Evolutionary conservation across 495 filamentous ascomycete genomes (phyloP), one percentile per base, ranked within the genome.

Genomic region (Aspergillus asperescens): DNA sequence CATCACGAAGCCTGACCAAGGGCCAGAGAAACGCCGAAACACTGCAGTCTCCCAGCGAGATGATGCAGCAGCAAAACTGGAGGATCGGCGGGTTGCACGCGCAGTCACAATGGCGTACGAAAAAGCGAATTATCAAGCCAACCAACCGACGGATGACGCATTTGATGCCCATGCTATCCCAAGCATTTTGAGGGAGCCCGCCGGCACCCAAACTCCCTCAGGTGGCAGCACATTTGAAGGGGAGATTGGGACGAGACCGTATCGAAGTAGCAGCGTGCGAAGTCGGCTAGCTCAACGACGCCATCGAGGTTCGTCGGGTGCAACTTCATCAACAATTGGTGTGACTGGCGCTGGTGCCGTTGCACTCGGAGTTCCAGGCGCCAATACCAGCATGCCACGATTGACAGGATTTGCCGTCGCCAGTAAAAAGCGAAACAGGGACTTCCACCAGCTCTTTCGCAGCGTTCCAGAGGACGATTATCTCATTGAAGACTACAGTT

Each of bases 401-500:
- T 78, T 93, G 50, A 96, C 92, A 12, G 94, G 94, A 2, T 97
- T 99, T 69, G 92, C 94, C 45, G 90, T 97, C 43, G 93, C 93
- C 40, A 92, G 85, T 62, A 94, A 92, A 69, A 96, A 93, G 71
- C 83, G 93, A 22, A 99, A 99, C 66, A 77, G 89, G 24, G 94
- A 97, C 64, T 99, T 97, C 55, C 93, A 99, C 61, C 79, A 81
- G 39, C 70, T 95, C 15, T 99, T 99, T 76, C 85, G 88, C 64
- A 96, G 90, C 57, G 94, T 99, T 1, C 93, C 93, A 1, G 93
- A 99, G 53, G 93, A 97, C 58, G 93, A 99, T 65, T 96, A 93
- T 57, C 77, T 99, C 9, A 97, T 99, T 54, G 93, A 99, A 63
- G 93, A 99, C 67, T 99, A 96, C 65, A 96, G 94, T 62, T 95